These are phyloP conservation scores for Fomitiporia mediterranea DNA, from an alignment of 1,284 basidiomycete genomes.

Conservation along the genomic window DNA sequence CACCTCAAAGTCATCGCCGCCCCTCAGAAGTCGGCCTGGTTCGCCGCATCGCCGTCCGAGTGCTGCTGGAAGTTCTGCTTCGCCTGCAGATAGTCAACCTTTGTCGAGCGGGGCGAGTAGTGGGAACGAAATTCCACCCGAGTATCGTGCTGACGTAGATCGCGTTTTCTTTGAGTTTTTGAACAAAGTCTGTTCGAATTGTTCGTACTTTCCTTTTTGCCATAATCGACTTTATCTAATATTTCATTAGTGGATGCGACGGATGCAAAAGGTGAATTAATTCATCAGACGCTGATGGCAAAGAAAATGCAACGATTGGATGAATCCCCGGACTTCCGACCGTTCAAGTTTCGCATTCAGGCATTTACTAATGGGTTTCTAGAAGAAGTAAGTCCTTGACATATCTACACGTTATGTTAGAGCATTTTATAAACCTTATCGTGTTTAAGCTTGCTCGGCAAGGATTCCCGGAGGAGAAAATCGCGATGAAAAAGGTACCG, in stretches of 20 bases:
- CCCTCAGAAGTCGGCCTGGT: conserved; percentile 20
- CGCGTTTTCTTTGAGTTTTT: conserved; percentile 90
- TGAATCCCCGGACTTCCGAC: conserved; percentile 94
- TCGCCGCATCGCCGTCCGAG: conserved; percentile 13
- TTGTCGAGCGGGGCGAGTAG: conserved; percentile 32
- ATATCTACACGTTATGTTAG: conserved; percentile 13
- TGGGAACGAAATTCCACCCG: conserved; percentile 70
- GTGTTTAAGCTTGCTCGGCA: conserved; percentile 60
- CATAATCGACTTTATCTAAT: not conserved
- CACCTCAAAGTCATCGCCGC: conserved; percentile 25
- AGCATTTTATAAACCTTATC: conserved; percentile 19
- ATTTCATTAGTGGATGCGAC: conserved; percentile 77
- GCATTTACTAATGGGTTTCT: conserved; percentile 97
- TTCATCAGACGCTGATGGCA: conserved; percentile 98
- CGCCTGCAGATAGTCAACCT: conserved; percentile 27
- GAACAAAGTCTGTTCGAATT: conserved; percentile 85
- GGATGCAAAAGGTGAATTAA: conserved; percentile 92
- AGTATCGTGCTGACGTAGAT: conserved; percentile 82
- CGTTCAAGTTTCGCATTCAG: conserved; percentile 99
- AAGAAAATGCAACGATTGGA: conserved; percentile 97
- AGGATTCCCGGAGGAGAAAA: conserved; percentile 81
- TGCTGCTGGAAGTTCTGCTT: not conserved
- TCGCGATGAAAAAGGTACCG: conserved; percentile 82
- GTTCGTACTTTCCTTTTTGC: conserved; percentile 45
- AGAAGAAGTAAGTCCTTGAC: conserved; percentile 63